A percentile compares a stretch with the other conserved stretches of the same genome.
phyloP scores from a whole-genome alignment of 2,329 filamentous ascomycete genomes.

The Epichloe uncinata region DNA sequence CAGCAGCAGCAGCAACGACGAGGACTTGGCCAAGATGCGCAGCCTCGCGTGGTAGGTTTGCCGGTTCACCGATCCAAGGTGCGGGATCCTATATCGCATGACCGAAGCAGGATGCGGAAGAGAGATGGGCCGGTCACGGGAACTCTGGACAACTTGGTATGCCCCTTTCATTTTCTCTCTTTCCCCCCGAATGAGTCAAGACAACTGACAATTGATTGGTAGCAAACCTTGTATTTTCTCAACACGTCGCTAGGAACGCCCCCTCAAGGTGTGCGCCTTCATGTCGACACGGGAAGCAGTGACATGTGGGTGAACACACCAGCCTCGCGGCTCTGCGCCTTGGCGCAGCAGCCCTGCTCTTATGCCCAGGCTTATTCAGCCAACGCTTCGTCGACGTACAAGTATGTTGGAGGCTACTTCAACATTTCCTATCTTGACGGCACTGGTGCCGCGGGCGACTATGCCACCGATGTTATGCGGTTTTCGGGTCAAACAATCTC shows the following conservation, averaged over 20 bases:
- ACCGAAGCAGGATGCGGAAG: conserved; percentile 23
- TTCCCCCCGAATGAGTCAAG: background rate
- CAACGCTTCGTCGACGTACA: conserved; percentile 62
- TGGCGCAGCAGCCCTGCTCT: conserved; percentile 36
- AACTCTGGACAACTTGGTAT: conserved; percentile 43
- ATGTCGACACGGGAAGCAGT: conserved; percentile 56
- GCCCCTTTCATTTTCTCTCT: conserved; percentile 7
- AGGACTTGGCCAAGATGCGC: conserved; percentile 15
- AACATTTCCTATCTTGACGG: conserved; percentile 84
- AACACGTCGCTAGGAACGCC: conserved; percentile 52
- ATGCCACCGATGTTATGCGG: conserved; percentile 59
- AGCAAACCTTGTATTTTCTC: conserved; percentile 49
- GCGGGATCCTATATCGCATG: conserved; percentile 28
- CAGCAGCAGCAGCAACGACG: conserved; percentile 4
- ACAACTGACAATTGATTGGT: background rate
- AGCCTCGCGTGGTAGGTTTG: conserved; percentile 32
- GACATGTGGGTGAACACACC: conserved; percentile 59
- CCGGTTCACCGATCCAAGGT: conserved; percentile 25
- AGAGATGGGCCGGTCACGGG: conserved; percentile 30
- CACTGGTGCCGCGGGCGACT: conserved; percentile 64
- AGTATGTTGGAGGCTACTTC: conserved; percentile 61
- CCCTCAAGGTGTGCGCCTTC: conserved; percentile 40
- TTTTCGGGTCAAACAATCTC: conserved; percentile 41
- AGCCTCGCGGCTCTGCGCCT: conserved; percentile 45
- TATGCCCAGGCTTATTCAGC: conserved; percentile 54